These are phyloP conservation scores for Kazachstania sp. DNA, from an alignment of 1,139 yeast species.

Conservation along the genomic window DNA sequence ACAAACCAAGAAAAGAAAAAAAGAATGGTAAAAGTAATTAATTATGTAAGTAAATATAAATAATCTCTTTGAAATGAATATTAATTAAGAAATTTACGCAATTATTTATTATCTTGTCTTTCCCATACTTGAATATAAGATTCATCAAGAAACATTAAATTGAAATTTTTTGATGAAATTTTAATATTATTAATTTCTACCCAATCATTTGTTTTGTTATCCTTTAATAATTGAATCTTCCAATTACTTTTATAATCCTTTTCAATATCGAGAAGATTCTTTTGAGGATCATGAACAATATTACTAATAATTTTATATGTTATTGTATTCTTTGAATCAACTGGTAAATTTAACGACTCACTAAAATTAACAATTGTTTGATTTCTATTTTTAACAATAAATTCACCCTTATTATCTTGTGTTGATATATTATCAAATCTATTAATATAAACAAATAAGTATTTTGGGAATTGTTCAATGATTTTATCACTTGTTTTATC, in stretches of 20 bases:
- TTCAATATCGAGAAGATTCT: constrained; percentile 11
- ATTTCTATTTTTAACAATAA: constrained; percentile 40
- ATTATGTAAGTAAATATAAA: constrained; percentile 2
- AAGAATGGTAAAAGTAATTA: not conserved
- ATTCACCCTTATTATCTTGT: constrained; percentile 17
- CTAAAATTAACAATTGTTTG: constrained; percentile 61
- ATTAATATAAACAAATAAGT: constrained; percentile 48
- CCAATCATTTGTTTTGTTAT: constrained; percentile 41
- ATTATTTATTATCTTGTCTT: constrained; percentile 4
- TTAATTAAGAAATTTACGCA: not conserved
- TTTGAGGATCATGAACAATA: constrained; percentile 38
- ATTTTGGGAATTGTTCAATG: constrained; percentile 40
- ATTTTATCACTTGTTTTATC: not conserved
- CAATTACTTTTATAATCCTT: constrained; percentile 36
- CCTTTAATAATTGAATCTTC: constrained; percentile 42
- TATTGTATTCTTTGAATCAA: constrained; percentile 6
- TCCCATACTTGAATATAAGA: constrained; percentile 66
- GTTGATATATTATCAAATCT: constrained; percentile 37
- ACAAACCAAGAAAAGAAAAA: not conserved
- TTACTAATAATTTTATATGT: constrained; percentile 45
- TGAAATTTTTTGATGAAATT: constrained; percentile 43
- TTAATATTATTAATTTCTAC: constrained; percentile 45
- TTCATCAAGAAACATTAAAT: constrained; percentile 54
- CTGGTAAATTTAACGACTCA: constrained; percentile 24
- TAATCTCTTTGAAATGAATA: not conserved